Evolutionary conservation across 73 alveolate species (phyloP).

Genomic region (Paramecium tetraurelia): DNA sequence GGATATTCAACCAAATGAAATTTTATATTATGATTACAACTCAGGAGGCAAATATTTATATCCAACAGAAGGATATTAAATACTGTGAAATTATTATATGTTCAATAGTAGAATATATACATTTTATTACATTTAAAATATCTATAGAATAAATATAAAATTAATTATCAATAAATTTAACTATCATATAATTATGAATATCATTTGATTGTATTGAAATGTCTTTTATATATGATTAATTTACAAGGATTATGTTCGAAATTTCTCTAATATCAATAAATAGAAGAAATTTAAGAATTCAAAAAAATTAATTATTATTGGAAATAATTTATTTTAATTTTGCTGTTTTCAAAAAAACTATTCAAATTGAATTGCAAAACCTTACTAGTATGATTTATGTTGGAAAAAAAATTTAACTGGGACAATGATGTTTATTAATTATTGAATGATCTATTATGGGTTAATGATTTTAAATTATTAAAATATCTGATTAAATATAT

Average conservation of each 20-base stretch:
- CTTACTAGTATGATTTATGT: not conserved
- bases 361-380: not conserved
- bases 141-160: no score
- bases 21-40: slow-evolving; percentile 6
- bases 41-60: slow-evolving; percentile 12
- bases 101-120: not conserved
- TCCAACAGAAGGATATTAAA: slow-evolving; percentile 37
- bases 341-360: not conserved
- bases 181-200: no score
- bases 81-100: not conserved
- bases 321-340: no score
- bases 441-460: not conserved
- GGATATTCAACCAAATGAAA: slow-evolving; percentile 22
- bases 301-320: no score
- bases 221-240: no score
- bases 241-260: no score
- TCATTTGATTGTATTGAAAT: no score
- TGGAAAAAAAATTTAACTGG: not conserved
- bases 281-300: no score
- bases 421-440: not conserved
- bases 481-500: no score
- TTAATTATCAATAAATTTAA: no score
- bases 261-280: no score
- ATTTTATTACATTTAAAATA: no score
- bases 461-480: not conserved